Evolutionary conservation across 176 grass and related monocot genomes (phyloP), one percentile per base, ranked within the genome.

Genomic region (Thalia dealbata): DNA sequence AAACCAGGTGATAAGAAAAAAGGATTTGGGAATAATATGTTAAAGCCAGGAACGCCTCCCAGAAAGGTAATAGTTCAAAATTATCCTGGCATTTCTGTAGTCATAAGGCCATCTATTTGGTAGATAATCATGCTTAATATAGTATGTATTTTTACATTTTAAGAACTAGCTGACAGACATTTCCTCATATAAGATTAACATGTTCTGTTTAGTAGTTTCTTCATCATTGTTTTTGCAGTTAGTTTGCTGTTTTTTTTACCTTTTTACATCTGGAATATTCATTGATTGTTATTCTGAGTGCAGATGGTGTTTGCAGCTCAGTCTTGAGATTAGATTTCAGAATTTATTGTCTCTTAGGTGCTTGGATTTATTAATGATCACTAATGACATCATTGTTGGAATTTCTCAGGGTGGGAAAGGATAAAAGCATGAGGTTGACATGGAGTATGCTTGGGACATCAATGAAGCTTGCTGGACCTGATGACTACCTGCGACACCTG

Each of bases 1-100:
- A 68, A 44, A 68, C 65, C 65, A 68, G 32, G 32, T n/a, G 65
- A 68, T n/a, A 68, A 68, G 65, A 68, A 68, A 43, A 68, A 68
- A 19, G 65, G 65, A 14, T 68, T 68, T 68, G 65, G 65, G 7
- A 68, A 68, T 68, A 68, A 44, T 68, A 11, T 68, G 35, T 68
- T 68, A 42, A 44, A 68, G 42, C 65, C 65, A 68, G 65, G 32
- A 68, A 68, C 65, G 42, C 65, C 65, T 44, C 65, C 65, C 7
- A 68, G 65, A 68, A 68, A 68, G 35, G 35, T 68, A 68, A 16
- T 43, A 44, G 11, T 68, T 68, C 0, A 0, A 28, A 43, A 68
- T 68, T 68, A 43, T 68, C 7, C 43, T 68, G 35, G 32, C 19
- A 10, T 44, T 63, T 14, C 27, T 11, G 30, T n/a, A 19, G 30